Evolutionary conservation across 176 grass and related monocot genomes (phyloP).

Genomic region (Oryza rufipogon): DNA sequence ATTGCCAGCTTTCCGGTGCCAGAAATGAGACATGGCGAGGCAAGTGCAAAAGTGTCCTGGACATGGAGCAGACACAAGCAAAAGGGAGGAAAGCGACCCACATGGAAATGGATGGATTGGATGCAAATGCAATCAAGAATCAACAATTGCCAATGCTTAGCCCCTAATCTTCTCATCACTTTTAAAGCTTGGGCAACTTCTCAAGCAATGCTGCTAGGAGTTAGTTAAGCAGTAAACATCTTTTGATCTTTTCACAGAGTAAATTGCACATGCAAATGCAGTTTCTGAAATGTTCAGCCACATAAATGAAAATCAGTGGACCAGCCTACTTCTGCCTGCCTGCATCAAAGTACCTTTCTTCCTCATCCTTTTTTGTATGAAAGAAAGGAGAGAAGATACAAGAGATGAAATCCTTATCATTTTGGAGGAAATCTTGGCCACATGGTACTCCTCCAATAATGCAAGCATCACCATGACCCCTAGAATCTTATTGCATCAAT

Average conservation of each 20-base stretch:
- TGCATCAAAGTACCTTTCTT: background rate
- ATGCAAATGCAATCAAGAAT: background rate
- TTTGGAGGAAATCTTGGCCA: constrained; percentile 9
- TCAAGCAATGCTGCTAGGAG: background rate
- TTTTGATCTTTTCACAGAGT: background rate
- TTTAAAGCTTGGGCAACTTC: background rate
- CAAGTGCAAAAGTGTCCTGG: background rate
- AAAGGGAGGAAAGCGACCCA: background rate
- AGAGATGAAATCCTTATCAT: constrained; percentile 12
- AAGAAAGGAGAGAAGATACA: background rate
- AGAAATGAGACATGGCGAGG: background rate
- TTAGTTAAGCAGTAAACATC: background rate
- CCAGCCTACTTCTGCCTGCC: background rate
- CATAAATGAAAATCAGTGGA: background rate
- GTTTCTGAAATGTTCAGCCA: background rate
- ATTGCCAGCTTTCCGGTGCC: constrained; percentile 3
- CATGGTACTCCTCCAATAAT: constrained; percentile 2
- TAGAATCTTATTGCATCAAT: background rate
- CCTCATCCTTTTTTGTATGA: too few relatives aligned
- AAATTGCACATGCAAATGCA: background rate
- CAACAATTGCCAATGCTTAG: background rate
- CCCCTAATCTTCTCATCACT: background rate
- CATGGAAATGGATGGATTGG: background rate
- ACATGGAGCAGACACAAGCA: background rate
- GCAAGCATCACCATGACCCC: background rate